Conservation (phyloP, 768 basidiomycete genomes). For the Coprinellus micaceus region DNA sequence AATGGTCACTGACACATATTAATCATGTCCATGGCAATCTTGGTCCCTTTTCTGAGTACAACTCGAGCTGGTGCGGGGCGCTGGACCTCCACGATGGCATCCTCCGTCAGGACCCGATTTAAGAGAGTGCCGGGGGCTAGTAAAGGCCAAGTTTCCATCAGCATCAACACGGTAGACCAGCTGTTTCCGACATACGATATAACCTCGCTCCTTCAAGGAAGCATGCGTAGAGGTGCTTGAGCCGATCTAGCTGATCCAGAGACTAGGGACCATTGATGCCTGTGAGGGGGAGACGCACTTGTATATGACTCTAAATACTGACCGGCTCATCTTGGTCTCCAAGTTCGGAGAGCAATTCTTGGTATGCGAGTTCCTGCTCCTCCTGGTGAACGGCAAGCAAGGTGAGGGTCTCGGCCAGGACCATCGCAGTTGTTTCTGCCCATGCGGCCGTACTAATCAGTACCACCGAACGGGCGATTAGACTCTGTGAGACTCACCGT, state of each 20-base stretch:
- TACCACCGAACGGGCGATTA: too few species aligned
- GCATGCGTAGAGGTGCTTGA: constrained; percentile 9
- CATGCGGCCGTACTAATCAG: too few species aligned
- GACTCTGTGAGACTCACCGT: neutral
- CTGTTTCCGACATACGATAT: constrained; percentile 5
- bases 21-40: neutral
- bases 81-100: constrained; percentile 6
- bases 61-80: neutral
- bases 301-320: constrained; percentile 1
- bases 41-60: neutral
- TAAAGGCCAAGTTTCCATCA: neutral
- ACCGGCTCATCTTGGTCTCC: constrained; percentile 4
- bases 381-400: constrained; percentile 9
- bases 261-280: neutral
- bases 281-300: too few species aligned
- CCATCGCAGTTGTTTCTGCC: constrained; percentile 12
- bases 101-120: constrained; percentile 8
- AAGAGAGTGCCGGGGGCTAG: constrained; percentile 7
- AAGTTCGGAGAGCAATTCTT: constrained; percentile 6
- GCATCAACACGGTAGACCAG: too few species aligned
- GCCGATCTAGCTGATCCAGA: constrained; percentile 4
- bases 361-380: constrained; percentile 10
- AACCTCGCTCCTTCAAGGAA: constrained; percentile 11
- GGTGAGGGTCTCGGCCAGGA: constrained; percentile 6
- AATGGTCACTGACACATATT: neutral